Evolutionary conservation across 2,329 filamentous ascomycete genomes (phyloP).

Genomic region (Coniochaeta ligniaria): DNA sequence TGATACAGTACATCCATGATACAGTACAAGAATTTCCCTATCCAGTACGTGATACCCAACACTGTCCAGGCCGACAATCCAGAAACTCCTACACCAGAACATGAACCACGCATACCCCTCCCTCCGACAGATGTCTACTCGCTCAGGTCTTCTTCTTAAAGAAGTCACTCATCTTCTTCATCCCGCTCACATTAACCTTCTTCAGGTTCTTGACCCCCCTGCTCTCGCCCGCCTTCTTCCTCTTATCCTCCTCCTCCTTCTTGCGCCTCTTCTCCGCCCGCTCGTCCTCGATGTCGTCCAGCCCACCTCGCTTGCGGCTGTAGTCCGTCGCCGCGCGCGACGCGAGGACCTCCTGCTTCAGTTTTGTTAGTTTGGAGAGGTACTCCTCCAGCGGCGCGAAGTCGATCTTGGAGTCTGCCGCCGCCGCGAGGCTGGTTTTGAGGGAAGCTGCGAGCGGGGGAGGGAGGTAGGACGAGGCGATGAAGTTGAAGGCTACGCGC

Average conservation of each 20-base stretch:
- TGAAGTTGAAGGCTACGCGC: slow-evolving; percentile 56
- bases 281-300: slow-evolving; percentile 61
- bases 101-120: not conserved
- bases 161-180: slow-evolving; percentile 96
- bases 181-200: slow-evolving; percentile 85
- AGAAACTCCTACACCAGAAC: not conserved
- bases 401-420: slow-evolving; percentile 34
- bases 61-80: not conserved
- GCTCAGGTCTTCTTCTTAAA: slow-evolving; percentile 59
- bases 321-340: slow-evolving; percentile 63
- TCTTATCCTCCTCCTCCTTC: slow-evolving; percentile 83
- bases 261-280: slow-evolving; percentile 75
- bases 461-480: slow-evolving; percentile 55
- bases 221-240: slow-evolving; percentile 69
- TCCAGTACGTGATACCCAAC: not conserved
- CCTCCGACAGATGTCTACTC: no score
- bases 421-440: slow-evolving; percentile 26
- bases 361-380: slow-evolving; percentile 54
- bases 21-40: slow-evolving; percentile 3
- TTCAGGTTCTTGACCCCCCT: slow-evolving; percentile 71
- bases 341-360: slow-evolving; percentile 65
- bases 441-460: slow-evolving; percentile 34
- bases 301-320: slow-evolving; percentile 58
- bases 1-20: no score
- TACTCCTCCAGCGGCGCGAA: slow-evolving; percentile 68